These are phyloP conservation scores for Litsea cubeba DNA, from an alignment of 164 flowering plant genomes.

Conservation along the genomic window DNA sequence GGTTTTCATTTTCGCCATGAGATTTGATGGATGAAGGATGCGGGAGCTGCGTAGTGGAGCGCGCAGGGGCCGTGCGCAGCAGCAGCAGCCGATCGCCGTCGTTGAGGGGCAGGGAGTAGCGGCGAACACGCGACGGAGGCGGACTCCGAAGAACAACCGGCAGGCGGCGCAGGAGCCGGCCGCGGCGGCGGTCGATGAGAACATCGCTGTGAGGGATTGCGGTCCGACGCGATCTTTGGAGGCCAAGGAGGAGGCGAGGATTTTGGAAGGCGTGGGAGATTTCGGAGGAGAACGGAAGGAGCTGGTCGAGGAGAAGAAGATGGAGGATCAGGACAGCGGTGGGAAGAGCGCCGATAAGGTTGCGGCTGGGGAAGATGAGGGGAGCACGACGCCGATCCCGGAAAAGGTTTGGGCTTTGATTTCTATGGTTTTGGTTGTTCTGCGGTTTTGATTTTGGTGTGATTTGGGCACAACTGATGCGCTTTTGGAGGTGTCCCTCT, in stretches of 20 bases:
- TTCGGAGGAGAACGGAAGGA: neutral
- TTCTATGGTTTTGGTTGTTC: too few species aligned
- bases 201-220: conserved; percentile 11
- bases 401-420: conserved; percentile 48
- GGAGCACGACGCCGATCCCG: conserved; percentile 70
- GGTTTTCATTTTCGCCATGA: conserved; percentile 9
- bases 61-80: conserved; percentile 43
- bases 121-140: conserved; percentile 13
- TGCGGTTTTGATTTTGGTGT: too few species aligned
- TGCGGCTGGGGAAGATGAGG: conserved; percentile 65
- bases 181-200: conserved; percentile 19
- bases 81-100: conserved; percentile 12
- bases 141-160: conserved; percentile 16
- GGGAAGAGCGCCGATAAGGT: conserved; percentile 60
- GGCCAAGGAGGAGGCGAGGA: conserved; percentile 15
- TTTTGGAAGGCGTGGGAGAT: conserved; percentile 13
- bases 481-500: too few species aligned
- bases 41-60: conserved; percentile 59
- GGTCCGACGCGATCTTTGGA: conserved; percentile 10
- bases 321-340: conserved; percentile 65
- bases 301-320: conserved; percentile 23
- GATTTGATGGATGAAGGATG: conserved; percentile 55
- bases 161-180: conserved; percentile 6
- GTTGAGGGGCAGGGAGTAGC: conserved; percentile 8
- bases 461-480: too few species aligned